Base-by-base conservation (phyloP, 2,329 filamentous ascomycete genomes). In the Epichloe glyceriae region DNA sequence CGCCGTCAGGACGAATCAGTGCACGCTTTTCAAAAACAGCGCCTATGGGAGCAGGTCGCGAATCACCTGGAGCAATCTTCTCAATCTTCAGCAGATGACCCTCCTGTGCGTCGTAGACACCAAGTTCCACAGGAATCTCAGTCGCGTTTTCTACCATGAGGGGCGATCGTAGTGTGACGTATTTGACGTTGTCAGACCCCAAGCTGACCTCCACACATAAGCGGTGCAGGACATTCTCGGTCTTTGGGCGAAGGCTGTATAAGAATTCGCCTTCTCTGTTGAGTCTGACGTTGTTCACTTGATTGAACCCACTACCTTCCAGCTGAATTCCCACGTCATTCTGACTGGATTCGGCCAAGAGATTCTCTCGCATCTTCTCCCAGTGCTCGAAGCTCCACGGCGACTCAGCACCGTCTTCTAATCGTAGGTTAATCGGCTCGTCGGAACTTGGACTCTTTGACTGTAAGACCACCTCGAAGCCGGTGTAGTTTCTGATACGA, bases 371-470 rank as follows among this genome's bases (percentile, higher is more conserved):
- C 76, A 96, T 95, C 60, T 93, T 93, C 57, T 89, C 90, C 70
- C 91, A 93, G 58, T 96, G 89, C 67, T 98, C 93, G 56, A 98
- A 98, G 57, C 89, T 85, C 93, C 93, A 98, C 1, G 91, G 88
- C 2, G 81, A 82, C 67, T 98, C 93, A 61, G 95, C 81, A 8
- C 93, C 94, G 61, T 98, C 94, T 52, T 80, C 79, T 0, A 98
- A 73, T 54, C 85, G 89, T 2, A 86, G 80, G 5, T 83, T 83
- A 52, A 87, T 81, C 41, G 83, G 79, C 50, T 85, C 83, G 2
- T 82, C 77, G 50, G 78, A 80, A 35, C 71, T 75, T 8, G 77
- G 68, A 49, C 81, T 80, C 67, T 87, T 88, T 42, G 87, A 85
- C 74, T 89, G 89, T 2, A 98, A 78, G 50, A 86, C 79, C 22